Evolutionary conservation across 2,329 filamentous ascomycete genomes (phyloP), one percentile per base, ranked within the genome.

Genomic region (Fusarium liriodendri): DNA sequence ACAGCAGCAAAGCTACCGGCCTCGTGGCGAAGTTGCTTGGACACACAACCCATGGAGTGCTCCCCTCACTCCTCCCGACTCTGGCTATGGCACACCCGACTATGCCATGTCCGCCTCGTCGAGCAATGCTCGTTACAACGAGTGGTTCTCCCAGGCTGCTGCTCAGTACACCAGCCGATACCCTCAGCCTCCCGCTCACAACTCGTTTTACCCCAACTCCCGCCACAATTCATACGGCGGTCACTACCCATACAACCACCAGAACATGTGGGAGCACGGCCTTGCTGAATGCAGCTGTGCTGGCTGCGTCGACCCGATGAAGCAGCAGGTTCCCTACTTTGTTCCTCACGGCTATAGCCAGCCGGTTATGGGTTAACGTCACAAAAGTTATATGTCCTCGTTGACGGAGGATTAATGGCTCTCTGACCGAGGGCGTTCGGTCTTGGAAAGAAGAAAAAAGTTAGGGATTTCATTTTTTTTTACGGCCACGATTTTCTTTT

Each of bases 1-100:
- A 14, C 82, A 83, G 52, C 81, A 82, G 50, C 79, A 81, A 38
- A 73, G 59, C 40, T 89, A 87, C 73, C 84, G 84, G 42, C 72
- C 83, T 6, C 85, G 84, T 37, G 50, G 50, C 50, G 87, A 89
- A 54, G 80, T 81, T 14, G 80, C 82, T 3, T 87, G 87, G 84
- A 77, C 82, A 37, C 83, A 84, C 66, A 86, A 86, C 69, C 83
- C 86, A 16, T 83, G 85, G 85, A 82, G 81, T 14, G 85, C 85
- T 57, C 88, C 88, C 8, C 81, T 90, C 66, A 90, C 89, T 0
- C 89, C 89, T 3, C 89, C 89, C 1, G 89, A 91, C 71, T 91
- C 89, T 22, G 89, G 89, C 7, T 91, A 91, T 66, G 88, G 89
- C 50, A 91, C 89, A 0, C 89, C 89, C 6, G 89, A 91, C 74